Percentiles rank a stretch among this genome's conserved stretches.
Evolutionary conservation across 192 early-diverging fungal genomes (phyloP).

Genomic region (Coemansia sp.): DNA sequence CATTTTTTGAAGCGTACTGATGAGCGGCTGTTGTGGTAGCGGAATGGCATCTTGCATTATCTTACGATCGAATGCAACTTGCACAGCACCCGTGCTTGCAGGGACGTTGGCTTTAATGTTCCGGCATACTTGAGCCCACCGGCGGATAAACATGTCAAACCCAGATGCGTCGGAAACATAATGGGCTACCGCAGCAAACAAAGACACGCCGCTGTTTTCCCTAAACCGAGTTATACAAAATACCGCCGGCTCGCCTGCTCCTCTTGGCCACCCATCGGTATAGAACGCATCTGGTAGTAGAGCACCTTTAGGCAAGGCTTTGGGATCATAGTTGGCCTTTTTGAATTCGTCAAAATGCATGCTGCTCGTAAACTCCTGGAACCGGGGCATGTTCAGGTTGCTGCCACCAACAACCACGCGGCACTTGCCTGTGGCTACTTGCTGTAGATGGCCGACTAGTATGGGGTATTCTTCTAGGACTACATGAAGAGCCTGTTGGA

Average conservation of each 20-base stretch:
- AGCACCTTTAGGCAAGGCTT: not conserved
- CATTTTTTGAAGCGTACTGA: not conserved
- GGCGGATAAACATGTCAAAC: constrained; percentile 11
- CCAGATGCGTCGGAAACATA: constrained; percentile 13
- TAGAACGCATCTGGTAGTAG: not conserved
- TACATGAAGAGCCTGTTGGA: constrained; percentile 1
- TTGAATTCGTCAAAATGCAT: constrained; percentile 1
- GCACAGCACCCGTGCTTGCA: not conserved
- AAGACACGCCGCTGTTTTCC: constrained; percentile 16
- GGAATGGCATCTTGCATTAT: not conserved
- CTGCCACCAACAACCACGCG: constrained; percentile 5
- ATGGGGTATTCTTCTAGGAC: constrained; percentile 3
- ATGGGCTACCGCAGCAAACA: constrained; percentile 10
- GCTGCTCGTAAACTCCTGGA: not conserved
- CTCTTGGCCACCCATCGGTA: not conserved
- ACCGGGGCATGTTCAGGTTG: constrained; percentile 4
- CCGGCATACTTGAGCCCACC: constrained; percentile 12
- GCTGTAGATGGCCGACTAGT: constrained; percentile 3
- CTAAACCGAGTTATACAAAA: constrained; percentile 6
- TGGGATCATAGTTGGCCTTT: not conserved
- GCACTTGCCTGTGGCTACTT: not conserved
- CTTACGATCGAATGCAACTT: not conserved
- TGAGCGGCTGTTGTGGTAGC: not conserved
- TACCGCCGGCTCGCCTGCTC: constrained; percentile 1
- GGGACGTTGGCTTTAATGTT: not conserved